Evolutionary conservation across 306 rosid genomes (phyloP), one percentile per base, ranked within the genome.

Genomic region (Gynostemma pentaphyllum): DNA sequence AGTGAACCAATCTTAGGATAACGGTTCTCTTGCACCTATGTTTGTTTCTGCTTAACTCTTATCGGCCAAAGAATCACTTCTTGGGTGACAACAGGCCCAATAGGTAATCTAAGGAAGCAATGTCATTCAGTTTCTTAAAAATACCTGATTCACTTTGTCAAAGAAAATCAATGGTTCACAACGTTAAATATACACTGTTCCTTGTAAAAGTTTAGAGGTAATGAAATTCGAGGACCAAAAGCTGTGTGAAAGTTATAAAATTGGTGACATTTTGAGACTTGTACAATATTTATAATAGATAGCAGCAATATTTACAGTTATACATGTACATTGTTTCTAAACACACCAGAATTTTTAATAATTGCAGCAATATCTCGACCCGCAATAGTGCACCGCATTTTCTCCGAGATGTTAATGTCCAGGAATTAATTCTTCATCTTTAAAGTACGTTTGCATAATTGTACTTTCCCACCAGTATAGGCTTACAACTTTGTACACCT

Each of bases 401-500:
- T 54, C 30, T 36, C 30, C 3, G 1, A 39, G 26, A 64, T 52
- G 32, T 55, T 19, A 56, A 42, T 44, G 22, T 26, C 44, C 12
- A 19, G 50, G 21, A 24, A 37, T 64, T 59, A 48, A 64, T 34
- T 62, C 62, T 8, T 64, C 72, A 39, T 52, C 70, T 45, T 63
- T 45, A 21, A 75, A 69, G 66, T 78, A 75, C 66, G 62, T 78
- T 18, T 14, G 61, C 59, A 78, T 72, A 76, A 69, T 45, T 78
- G 79, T 42, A 78, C 83, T 44, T 70, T 65, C 42, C 62, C 67
- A 23, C 86, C 86, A 78, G 24, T 47, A 53, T 9, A 11, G 24
- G 57, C 46, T 46, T 30, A 70, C 66, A 44, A 81, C 79, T 52
- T 26, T 63, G 79, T 81, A 70, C 39, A 78, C 86, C 53, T 81